Evolutionary conservation across 1,284 basidiomycete species (phyloP).

Genomic region (Cronartium ribicola): DNA sequence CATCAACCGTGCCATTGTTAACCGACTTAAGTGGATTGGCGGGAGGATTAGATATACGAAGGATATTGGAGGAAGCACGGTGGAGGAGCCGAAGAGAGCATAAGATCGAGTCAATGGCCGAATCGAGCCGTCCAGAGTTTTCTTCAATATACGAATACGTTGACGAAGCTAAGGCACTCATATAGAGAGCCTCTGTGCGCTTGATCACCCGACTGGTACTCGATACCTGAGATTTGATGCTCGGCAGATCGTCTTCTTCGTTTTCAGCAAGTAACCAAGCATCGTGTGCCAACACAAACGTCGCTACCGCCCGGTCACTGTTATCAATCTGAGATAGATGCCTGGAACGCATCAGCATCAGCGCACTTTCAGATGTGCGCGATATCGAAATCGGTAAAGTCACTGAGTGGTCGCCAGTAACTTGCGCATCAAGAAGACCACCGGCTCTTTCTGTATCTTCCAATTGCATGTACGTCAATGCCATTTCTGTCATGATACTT

Average conservation of each 20-base stretch:
- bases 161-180: conserved; percentile 34
- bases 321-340: conserved; percentile 28
- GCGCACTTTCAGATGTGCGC: conserved; percentile 24
- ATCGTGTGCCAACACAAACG: conserved; percentile 19
- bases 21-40: not conserved
- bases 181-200: conserved; percentile 20
- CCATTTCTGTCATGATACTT: conserved; percentile 19
- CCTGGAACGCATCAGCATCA: conserved; percentile 33
- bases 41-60: conserved; percentile 25
- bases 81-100: conserved; percentile 32
- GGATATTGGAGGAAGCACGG: conserved; percentile 38
- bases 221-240: conserved; percentile 19
- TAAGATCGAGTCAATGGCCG: conserved; percentile 29
- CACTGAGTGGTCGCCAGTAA: conserved; percentile 4
- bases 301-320: conserved; percentile 10
- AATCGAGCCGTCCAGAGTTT: conserved; percentile 31
- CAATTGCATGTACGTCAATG: conserved; percentile 35
- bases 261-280: conserved; percentile 30
- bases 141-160: conserved; percentile 35
- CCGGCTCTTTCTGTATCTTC: conserved; percentile 27
- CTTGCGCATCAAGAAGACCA: conserved; percentile 27
- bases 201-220: conserved; percentile 23
- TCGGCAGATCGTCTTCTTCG: conserved; percentile 18
- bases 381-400: conserved; percentile 6
- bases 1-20: conserved; percentile 9